Evolutionary conservation across 2,329 filamentous ascomycete genomes (phyloP).

Genomic region (Lomentospora prolificans): DNA sequence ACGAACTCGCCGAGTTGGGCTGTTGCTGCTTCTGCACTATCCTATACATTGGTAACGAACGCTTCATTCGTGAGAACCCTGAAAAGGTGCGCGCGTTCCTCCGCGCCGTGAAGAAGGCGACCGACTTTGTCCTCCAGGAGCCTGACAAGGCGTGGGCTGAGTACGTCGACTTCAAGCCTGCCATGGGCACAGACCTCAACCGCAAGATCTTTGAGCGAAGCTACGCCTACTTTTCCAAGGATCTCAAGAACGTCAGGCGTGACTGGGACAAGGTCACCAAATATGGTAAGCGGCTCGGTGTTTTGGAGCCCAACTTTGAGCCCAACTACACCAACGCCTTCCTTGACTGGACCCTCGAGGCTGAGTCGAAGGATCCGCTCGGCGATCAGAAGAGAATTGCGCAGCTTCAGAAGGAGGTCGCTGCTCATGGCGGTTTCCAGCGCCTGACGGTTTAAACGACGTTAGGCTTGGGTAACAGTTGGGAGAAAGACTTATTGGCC

Average conservation of each 20-base stretch:
- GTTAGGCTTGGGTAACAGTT: too few relatives aligned
- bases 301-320: conserved; percentile 51
- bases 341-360: conserved; percentile 54
- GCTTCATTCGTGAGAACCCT: conserved; percentile 55
- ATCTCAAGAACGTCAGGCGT: conserved; percentile 63
- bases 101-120: conserved; percentile 63
- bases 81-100: conserved; percentile 59
- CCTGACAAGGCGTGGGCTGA: conserved; percentile 56
- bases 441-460: conserved; percentile 24
- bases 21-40: conserved; percentile 82
- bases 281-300: conserved; percentile 64
- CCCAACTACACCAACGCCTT: conserved; percentile 70
- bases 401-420: conserved; percentile 57
- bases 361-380: conserved; percentile 54
- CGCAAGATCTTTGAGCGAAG: conserved; percentile 72
- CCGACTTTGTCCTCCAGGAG: conserved; percentile 57
- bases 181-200: conserved; percentile 59
- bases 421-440: conserved; percentile 54
- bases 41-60: conserved; percentile 70
- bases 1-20: conserved; percentile 67
- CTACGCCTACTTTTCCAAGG: conserved; percentile 65
- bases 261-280: conserved; percentile 72
- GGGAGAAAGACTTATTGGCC: too few relatives aligned
- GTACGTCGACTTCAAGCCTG: conserved; percentile 63
- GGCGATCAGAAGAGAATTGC: conserved; percentile 70